A percentile compares a stretch with the other conserved stretches of the same genome.
These are phyloP conservation scores for Filobasidium floriforme DNA, from an alignment of 768 basidiomycete species.

Conservation along the genomic window DNA sequence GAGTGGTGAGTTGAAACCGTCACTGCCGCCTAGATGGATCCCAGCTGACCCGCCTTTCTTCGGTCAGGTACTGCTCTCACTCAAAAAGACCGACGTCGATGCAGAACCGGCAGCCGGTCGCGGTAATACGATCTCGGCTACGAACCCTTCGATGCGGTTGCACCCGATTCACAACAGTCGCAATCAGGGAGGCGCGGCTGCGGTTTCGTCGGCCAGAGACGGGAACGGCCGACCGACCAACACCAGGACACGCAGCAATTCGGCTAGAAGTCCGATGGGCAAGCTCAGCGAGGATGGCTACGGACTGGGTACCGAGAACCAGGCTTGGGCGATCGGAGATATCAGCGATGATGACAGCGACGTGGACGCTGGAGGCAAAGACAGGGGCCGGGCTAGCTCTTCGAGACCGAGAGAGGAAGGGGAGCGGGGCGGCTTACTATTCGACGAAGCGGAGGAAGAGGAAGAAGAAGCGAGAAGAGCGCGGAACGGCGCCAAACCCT, in stretches of 20 bases:
- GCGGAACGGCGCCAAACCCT: conserved; percentile 19
- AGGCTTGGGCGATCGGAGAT: conserved; percentile 21
- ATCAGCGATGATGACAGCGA: conserved; percentile 17
- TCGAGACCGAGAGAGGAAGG: conserved; percentile 9
- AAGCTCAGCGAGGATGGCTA: conserved; percentile 2
- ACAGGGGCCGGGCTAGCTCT: not conserved
- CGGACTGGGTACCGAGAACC: not conserved
- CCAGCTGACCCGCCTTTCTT: not conserved
- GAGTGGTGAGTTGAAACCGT: conserved; percentile 53
- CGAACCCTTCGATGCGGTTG: conserved; percentile 33
- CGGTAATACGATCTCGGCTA: conserved; percentile 23
- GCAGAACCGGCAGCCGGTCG: conserved; percentile 36
- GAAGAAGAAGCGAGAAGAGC: conserved; percentile 11
- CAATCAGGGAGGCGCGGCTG: conserved; percentile 27
- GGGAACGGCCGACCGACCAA: not conserved
- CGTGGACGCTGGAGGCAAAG: not conserved
- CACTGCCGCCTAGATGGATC: not conserved
- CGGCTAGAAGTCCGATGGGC: conserved; percentile 7
- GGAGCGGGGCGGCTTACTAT: conserved; percentile 7
- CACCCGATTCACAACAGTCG: conserved; percentile 34
- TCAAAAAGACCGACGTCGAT: conserved; percentile 72
- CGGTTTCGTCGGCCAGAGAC: conserved; percentile 13
- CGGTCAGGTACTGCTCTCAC: conserved; percentile 63
- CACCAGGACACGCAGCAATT: conserved; percentile 9
- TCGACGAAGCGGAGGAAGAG: conserved; percentile 4